These are phyloP conservation scores for Durio zibethinus DNA, from an alignment of 345 rosid genomes.

Conservation along the genomic window DNA sequence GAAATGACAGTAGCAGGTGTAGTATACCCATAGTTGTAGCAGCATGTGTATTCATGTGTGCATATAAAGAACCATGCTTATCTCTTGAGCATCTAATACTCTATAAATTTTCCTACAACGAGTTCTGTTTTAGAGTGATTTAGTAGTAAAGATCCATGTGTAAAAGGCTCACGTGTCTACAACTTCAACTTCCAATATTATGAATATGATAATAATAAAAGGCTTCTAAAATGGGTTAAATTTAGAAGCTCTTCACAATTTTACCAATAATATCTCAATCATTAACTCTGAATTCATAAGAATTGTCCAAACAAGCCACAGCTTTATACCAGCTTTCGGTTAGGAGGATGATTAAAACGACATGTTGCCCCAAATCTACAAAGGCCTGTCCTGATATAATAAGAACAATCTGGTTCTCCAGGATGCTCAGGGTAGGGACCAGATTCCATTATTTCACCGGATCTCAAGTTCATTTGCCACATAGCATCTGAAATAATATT, in stretches of 20 bases:
- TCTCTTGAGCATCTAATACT: constrained; percentile 7
- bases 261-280: constrained; percentile 11
- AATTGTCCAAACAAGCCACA: constrained; percentile 19
- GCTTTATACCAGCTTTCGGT: constrained; percentile 77
- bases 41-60: background rate
- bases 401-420: constrained; percentile 96
- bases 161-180: background rate
- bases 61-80: background rate
- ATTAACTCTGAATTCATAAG: constrained; percentile 14
- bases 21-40: background rate
- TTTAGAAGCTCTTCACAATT: background rate
- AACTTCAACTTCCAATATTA: constrained; percentile 1
- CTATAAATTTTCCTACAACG: background rate
- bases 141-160: background rate
- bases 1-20: background rate
- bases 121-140: background rate
- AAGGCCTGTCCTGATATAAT: constrained; percentile 95
- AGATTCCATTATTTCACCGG: constrained; percentile 64
- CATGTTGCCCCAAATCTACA: constrained; percentile 74
- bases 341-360: constrained; percentile 63
- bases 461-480: constrained; percentile 84
- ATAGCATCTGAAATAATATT: constrained; percentile 58
- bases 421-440: constrained; percentile 81
- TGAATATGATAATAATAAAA: background rate
- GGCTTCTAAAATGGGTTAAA: background rate